These are phyloP conservation scores for Taxillus chinensis DNA, from an alignment of 164 flowering plant species.

Conservation along the genomic window DNA sequence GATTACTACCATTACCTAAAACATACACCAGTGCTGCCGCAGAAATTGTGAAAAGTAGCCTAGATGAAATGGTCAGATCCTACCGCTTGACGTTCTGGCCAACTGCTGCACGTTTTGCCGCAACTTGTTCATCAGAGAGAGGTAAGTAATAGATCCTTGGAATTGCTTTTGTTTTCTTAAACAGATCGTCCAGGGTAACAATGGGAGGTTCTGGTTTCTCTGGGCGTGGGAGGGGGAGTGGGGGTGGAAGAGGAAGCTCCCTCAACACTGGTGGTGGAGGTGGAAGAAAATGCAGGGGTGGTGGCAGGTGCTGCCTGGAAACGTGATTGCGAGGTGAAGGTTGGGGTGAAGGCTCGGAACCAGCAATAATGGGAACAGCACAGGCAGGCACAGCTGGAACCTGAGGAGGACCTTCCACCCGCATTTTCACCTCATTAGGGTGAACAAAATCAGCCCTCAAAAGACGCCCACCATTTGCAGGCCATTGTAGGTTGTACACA, in stretches of 20 bases:
- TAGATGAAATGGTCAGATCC: not conserved
- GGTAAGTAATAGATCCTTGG: conserved; percentile 89
- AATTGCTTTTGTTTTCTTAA: conserved; percentile 59
- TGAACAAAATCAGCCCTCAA: conserved; percentile 85
- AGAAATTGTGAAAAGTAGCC: too few relatives aligned
- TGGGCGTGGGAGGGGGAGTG: conserved; percentile 53
- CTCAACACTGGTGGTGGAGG: conserved; percentile 37
- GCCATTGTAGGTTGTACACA: conserved; percentile 89
- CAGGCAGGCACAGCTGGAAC: conserved; percentile 26
- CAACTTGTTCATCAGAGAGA: conserved; percentile 72
- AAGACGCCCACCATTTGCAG: conserved; percentile 78
- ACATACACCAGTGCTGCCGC: too few relatives aligned
- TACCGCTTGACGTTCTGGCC: conserved; percentile 32
- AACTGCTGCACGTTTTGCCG: conserved; percentile 38
- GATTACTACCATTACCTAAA: too few relatives aligned
- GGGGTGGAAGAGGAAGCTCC: conserved; percentile 39
- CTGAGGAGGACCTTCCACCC: conserved; percentile 33
- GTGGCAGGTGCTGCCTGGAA: conserved; percentile 39
- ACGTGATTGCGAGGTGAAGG: conserved; percentile 29
- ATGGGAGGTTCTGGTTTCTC: conserved; percentile 63
- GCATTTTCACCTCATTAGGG: conserved; percentile 62
- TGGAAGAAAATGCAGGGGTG: conserved; percentile 38
- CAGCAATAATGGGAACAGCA: conserved; percentile 10
- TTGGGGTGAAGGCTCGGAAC: conserved; percentile 6
- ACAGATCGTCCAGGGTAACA: conserved; percentile 78